Evolutionary conservation across 2,329 filamentous ascomycete species (phyloP).

Genomic region (Chrysoporthe cubensis): DNA sequence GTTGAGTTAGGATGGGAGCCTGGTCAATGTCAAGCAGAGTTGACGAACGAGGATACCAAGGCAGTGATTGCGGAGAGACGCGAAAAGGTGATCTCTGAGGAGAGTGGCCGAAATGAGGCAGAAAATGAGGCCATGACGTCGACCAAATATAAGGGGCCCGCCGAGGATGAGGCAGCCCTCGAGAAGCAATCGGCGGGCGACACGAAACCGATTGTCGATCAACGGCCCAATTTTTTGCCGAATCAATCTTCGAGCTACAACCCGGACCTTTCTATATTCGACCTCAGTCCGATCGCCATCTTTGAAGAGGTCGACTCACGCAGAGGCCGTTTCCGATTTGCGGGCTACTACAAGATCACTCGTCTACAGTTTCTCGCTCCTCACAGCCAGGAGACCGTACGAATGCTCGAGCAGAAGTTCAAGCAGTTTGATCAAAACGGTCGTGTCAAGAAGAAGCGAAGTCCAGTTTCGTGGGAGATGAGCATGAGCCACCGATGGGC

Average conservation of each 20-base stretch:
- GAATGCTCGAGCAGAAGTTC: conserved; percentile 12
- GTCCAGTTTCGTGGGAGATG: not conserved
- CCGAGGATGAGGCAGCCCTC: not conserved
- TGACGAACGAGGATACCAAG: not conserved
- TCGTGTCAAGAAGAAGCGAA: not conserved
- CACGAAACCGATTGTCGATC: not conserved
- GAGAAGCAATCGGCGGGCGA: not conserved
- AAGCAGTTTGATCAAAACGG: not conserved
- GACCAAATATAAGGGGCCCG: not conserved
- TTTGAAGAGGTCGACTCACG: conserved; percentile 1
- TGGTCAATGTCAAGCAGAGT: not conserved
- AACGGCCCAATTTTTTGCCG: not conserved
- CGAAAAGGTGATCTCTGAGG: not conserved
- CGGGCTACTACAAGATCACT: conserved; percentile 6
- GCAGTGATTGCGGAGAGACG: not conserved
- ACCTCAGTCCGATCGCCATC: not conserved
- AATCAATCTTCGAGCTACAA: not conserved
- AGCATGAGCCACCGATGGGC: conserved; percentile 11
- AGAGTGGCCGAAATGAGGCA: not conserved
- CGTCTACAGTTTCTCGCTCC: conserved; percentile 7
- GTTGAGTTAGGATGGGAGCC: not conserved
- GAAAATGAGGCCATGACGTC: not conserved
- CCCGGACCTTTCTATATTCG: not conserved
- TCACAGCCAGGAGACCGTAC: not conserved
- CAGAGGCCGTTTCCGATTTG: not conserved